Conservation (phyloP, 306 rosid species). For the Gynostemma pentaphyllum region DNA sequence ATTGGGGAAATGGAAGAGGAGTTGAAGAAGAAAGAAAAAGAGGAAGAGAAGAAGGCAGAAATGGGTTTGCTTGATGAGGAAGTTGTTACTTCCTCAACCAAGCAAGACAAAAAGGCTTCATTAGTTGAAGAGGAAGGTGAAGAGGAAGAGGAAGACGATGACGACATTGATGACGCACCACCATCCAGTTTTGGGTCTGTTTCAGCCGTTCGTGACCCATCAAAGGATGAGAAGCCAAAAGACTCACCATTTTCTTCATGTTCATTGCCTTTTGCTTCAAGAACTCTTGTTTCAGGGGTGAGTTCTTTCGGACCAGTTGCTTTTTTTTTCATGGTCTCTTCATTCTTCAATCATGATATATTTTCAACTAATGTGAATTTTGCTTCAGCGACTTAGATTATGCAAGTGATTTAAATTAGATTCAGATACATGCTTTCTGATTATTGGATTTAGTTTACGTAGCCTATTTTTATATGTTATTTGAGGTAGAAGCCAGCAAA, state of each 20-base stretch:
- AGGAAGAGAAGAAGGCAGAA: conserved; percentile 52
- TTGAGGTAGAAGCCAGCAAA: no score
- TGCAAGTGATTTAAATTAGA: no score
- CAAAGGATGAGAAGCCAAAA: conserved; percentile 35
- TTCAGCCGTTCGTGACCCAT: conserved; percentile 25
- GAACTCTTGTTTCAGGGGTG: conserved; percentile 67
- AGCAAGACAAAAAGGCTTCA: conserved; percentile 29
- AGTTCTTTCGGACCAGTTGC: conserved; percentile 23
- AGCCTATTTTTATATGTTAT: no score
- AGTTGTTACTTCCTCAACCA: conserved; percentile 27
- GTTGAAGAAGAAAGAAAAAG: conserved; percentile 49
- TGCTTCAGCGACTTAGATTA: no score
- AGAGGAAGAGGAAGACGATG: conserved; percentile 35
- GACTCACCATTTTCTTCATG: conserved; percentile 71
- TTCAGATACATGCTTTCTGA: no score
- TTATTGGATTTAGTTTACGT: no score
- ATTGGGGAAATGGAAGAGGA: conserved; percentile 59
- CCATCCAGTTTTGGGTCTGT: conserved; percentile 82
- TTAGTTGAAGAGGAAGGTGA: conserved; percentile 21
- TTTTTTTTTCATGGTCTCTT: not conserved
- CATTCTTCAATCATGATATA: no score
- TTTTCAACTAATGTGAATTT: no score
- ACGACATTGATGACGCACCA: conserved; percentile 40
- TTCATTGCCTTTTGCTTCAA: conserved; percentile 63
- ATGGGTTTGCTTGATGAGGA: conserved; percentile 39